phyloP scores from a whole-genome alignment of 164 flowering plant species.

The Magnolia changhungtana region DNA sequence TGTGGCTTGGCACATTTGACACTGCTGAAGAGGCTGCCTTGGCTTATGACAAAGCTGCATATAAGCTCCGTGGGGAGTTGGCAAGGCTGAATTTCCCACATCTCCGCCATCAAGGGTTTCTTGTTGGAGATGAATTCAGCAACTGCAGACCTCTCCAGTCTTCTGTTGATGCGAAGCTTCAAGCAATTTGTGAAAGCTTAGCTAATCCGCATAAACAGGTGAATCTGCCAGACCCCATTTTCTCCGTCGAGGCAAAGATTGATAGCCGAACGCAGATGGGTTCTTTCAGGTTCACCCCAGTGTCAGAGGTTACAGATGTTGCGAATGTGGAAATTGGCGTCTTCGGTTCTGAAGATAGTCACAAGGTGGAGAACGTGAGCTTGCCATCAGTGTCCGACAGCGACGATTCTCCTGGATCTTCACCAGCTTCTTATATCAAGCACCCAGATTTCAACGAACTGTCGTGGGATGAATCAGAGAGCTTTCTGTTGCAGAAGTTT shows the following conservation, averaged over 20 bases:
- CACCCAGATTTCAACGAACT: conserved; percentile 40
- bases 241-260: conserved; percentile 30
- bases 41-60: conserved; percentile 84
- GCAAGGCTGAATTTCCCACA: conserved; percentile 83
- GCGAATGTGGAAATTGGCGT: conserved; percentile 13
- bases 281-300: too few relatives aligned
- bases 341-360: conserved; percentile 4
- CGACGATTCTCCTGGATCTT: conserved; percentile 52
- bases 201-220: conserved; percentile 39
- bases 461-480: conserved; percentile 33
- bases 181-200: conserved; percentile 66
- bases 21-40: conserved; percentile 88
- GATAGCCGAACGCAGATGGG: background rate
- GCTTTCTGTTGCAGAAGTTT: conserved; percentile 50
- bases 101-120: conserved; percentile 49
- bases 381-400: conserved; percentile 32
- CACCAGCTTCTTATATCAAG: conserved; percentile 55
- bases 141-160: conserved; percentile 65
- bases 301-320: conserved; percentile 18
- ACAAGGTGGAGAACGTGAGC: conserved; percentile 34
- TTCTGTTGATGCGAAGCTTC: conserved; percentile 82
- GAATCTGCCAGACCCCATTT: conserved; percentile 8
- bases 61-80: conserved; percentile 67
- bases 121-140: conserved; percentile 39
- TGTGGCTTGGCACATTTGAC: conserved; percentile 91